Base-by-base conservation (phyloP, 1,139 yeast genomes). In the Debaryomyces fabryi region DNA sequence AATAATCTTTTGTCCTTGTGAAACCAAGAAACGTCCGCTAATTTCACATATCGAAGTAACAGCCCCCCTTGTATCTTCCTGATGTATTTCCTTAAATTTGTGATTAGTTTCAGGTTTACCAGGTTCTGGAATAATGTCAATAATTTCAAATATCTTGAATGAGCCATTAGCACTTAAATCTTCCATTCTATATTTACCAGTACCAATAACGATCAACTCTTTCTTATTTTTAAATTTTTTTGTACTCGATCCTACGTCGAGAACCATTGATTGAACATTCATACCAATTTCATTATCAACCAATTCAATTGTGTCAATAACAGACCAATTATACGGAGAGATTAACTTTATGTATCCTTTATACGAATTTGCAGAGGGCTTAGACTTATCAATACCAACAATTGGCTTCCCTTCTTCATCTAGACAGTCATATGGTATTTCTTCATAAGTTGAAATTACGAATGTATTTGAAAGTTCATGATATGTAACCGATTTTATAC, bases 111-210 rank as follows among this genome's bases (percentile, higher is more conserved):
- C 96, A 0, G 97, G 97, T 51, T 77, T 81, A 0, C 88, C 93
- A 0, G 95, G 95, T 59, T 91, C 97, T 0, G 97, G 97, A 52
- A 90, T 90, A 63, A 91, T 88, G 53, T 86, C 92, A 46, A 88
- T 85, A 37, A 89, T 76, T 55, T 91, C 96, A 57, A 72, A 85
- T 1, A 92, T 71, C 54, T 84, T 82, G 65, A 90, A 87, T 2
- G 86, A 75, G 0, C 99, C 99, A 58, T 85, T 82, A 1, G 96
- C 82, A 4, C 91, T 81, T 49, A 88, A 72, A 69, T 91, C 97
- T 62, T 93, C 99, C 55, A 88, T 84, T 49, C 96, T 78, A 50
- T 85, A 81, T 50, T 79, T 76, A 1, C 96, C 88, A 1, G 93
- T 82, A 1, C 98, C 99, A 21, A 87, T 73, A 1, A 90, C 86